phyloP scores from a whole-genome alignment of 345 rosid genomes.

The Euphorbia pulcherrima region DNA sequence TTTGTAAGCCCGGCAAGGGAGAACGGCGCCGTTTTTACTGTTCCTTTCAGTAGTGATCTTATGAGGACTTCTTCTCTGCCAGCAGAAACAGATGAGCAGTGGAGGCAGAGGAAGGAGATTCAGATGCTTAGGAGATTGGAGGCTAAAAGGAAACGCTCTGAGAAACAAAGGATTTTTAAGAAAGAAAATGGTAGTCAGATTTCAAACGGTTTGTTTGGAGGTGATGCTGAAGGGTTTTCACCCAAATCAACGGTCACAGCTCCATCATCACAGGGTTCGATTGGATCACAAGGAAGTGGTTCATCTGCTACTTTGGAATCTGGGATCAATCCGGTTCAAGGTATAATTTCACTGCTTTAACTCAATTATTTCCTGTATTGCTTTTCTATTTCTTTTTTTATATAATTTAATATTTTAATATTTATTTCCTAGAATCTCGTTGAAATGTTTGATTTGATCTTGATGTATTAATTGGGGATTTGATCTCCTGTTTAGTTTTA shows the following conservation, averaged over 20 bases:
- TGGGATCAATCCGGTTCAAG: slow-evolving; percentile 48
- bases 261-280: slow-evolving; percentile 38
- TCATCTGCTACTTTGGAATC: slow-evolving; percentile 53
- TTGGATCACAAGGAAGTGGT: slow-evolving; percentile 62
- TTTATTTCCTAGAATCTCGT: background rate
- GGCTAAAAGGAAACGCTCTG: slow-evolving; percentile 73
- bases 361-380: background rate
- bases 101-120: slow-evolving; percentile 72
- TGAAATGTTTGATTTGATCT: background rate
- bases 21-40: slow-evolving; percentile 14
- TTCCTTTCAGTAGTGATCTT: slow-evolving; percentile 25
- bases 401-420: too few species aligned
- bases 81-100: slow-evolving; percentile 53
- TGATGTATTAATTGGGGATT: too few species aligned
- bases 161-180: slow-evolving; percentile 53
- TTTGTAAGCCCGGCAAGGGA: slow-evolving; percentile 33
- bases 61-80: slow-evolving; percentile 65
- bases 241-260: slow-evolving; percentile 3
- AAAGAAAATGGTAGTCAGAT: slow-evolving; percentile 15
- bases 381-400: background rate
- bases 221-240: slow-evolving; percentile 13
- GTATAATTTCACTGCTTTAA: slow-evolving; percentile 22
- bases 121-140: slow-evolving; percentile 63
- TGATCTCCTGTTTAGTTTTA: background rate
- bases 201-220: slow-evolving; percentile 4